A percentile compares a stretch with the other conserved stretches of the same genome.
Conservation (phyloP, 495 filamentous ascomycete genomes). For the Trypethelium eluteriae region DNA sequence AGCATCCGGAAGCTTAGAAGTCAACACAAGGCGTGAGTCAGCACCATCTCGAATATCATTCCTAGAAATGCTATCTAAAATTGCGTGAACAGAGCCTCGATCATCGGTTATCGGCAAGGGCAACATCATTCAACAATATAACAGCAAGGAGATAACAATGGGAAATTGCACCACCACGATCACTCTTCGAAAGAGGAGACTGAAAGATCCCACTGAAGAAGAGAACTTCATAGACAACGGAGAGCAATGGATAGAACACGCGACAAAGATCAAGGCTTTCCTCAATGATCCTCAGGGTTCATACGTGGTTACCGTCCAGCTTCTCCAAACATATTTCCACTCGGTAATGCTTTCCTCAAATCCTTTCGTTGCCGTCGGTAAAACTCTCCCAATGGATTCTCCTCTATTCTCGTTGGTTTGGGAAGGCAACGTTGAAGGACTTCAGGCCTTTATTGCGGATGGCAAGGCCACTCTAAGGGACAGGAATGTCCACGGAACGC, state of each 20-base stretch:
- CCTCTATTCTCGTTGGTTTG: background rate
- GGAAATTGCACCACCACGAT: background rate
- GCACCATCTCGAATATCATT: background rate
- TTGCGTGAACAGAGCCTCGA: background rate
- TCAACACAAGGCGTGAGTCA: background rate
- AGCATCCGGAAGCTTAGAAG: background rate
- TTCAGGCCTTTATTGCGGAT: background rate
- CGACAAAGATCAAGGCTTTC: background rate
- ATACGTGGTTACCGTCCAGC: background rate
- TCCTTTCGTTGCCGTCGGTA: conserved; percentile 1
- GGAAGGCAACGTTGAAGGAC: background rate
- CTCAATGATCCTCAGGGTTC: background rate
- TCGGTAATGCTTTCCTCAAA: background rate
- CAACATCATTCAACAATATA: background rate
- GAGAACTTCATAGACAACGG: background rate
- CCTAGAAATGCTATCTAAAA: background rate
- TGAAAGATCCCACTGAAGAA: background rate
- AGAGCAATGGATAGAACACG: background rate
- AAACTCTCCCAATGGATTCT: conserved; percentile 1
- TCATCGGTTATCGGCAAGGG: background rate
- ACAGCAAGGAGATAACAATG: background rate
- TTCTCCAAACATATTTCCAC: background rate
- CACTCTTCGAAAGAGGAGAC: background rate
- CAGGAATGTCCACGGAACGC: background rate
- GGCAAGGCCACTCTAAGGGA: background rate